A percentile compares a stretch with the other conserved stretches of the same genome.
These are phyloP conservation scores for Cardamine occulta DNA, from an alignment of 345 rosid genomes.

Conservation along the genomic window DNA sequence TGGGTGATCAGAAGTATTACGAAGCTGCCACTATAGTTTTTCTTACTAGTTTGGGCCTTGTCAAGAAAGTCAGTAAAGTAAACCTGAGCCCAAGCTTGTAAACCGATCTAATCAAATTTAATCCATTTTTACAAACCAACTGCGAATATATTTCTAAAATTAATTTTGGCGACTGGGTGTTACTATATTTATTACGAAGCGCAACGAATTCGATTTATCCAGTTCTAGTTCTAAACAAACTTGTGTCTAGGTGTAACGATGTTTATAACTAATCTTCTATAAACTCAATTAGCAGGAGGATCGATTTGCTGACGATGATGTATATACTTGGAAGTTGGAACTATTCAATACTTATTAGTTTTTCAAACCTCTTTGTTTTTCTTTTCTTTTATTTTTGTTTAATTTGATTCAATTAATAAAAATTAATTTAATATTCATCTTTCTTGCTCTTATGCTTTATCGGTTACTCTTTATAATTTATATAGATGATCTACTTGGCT, in stretches of 20 bases:
- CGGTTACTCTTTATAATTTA: background rate
- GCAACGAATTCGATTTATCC: no score
- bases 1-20: background rate
- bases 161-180: no score
- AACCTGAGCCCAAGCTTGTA: no score
- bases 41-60: conserved; percentile 6
- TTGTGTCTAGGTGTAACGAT: no score
- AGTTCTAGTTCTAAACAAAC: no score
- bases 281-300: background rate
- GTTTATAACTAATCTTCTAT: background rate
- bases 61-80: background rate
- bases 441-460: background rate
- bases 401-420: background rate
- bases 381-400: background rate
- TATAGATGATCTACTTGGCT: conserved; percentile 5
- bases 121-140: background rate
- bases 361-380: background rate
- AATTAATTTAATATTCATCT: background rate
- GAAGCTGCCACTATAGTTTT: background rate
- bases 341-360: background rate
- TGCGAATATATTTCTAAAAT: background rate
- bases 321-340: background rate
- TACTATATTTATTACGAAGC: no score
- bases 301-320: background rate
- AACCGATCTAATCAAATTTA: background rate